A percentile compares a stretch with the other conserved stretches of the same genome.
These are phyloP conservation scores for Podospora fimiseda DNA, from an alignment of 495 filamentous ascomycete genomes.

Conservation along the genomic window DNA sequence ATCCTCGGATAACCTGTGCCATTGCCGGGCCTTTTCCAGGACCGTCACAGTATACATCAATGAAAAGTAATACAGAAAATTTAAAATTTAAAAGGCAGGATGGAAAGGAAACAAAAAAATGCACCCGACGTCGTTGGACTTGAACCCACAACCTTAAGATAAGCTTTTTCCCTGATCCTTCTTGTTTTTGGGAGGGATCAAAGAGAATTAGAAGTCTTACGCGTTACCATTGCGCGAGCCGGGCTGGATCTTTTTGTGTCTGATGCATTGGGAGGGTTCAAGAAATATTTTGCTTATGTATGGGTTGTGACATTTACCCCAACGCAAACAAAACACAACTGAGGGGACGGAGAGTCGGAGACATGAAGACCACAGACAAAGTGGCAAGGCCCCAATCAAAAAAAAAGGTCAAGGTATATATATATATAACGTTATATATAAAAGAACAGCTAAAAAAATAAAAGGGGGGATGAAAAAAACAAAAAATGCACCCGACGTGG, in stretches of 20 bases:
- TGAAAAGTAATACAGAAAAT: background rate
- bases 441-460: no score
- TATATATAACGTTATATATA: no score
- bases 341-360: no score
- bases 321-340: no score
- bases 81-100: background rate
- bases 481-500: no score
- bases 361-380: no score
- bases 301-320: background rate
- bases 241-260: constrained; percentile 5
- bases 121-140: constrained; percentile 22
- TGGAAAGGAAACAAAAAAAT: constrained; percentile 5
- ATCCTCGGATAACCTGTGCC: no score
- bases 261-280: background rate
- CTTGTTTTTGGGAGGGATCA: background rate
- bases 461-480: no score
- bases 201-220: constrained; percentile 18
- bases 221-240: constrained; percentile 24
- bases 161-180: background rate
- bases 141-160: constrained; percentile 25
- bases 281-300: background rate
- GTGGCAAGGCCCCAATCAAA: no score
- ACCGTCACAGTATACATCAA: background rate
- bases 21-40: no score
- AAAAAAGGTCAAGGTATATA: background rate